Evolutionary conservation across 192 early-diverging fungal species (phyloP), one percentile per base, ranked within the genome.

Genomic region (Backusella psychrophila): DNA sequence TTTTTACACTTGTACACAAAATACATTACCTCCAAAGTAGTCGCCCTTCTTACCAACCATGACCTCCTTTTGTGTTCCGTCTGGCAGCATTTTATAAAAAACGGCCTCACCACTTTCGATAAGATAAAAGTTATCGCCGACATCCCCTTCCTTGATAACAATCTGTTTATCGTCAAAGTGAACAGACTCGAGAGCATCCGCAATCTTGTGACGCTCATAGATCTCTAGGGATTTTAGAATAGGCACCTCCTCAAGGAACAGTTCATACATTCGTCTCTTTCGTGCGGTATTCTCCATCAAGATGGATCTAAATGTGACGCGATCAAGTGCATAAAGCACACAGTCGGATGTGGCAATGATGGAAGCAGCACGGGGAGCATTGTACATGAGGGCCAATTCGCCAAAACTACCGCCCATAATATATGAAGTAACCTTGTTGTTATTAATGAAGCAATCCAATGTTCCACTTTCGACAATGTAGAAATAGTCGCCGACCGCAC

Each of bases 331-430:
- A 96, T 97, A 99, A 70, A 99, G 87, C 33, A 95, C 92, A 38
- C 91, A 85, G 41, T 96, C 93, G 8, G 90, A 89, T 1, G 95
- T 97, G 1, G 95, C 92, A 4, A 86, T 84, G 29, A 99, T 93
- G 3, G 97, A 97, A 49, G 98, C 98, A 2, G 98, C 98, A 63
- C 98, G 92, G 9, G 98, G 98, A 8, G 96, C 96, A 77, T 98
- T 98, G 85, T 99, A 99, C 98, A 99, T 99, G 14, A 99, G 88
- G 29, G 98, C 98, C 73, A 99, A 88, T 87, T 99, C 97, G 75
- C 98, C 98, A 94, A 99, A 99, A 77, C 90, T 92, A 66, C 95
- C 97, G 66, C 94, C 92, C 11, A 93, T 83, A 3, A 80, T 90
- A 75, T 96, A 97, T 29, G 88, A 85, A 59, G 89, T 87, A 4